A percentile compares a stretch with the other conserved stretches of the same genome.
phyloP scores from a whole-genome alignment of 495 filamentous ascomycete genomes.

The Ascodesmis nigricans region DNA sequence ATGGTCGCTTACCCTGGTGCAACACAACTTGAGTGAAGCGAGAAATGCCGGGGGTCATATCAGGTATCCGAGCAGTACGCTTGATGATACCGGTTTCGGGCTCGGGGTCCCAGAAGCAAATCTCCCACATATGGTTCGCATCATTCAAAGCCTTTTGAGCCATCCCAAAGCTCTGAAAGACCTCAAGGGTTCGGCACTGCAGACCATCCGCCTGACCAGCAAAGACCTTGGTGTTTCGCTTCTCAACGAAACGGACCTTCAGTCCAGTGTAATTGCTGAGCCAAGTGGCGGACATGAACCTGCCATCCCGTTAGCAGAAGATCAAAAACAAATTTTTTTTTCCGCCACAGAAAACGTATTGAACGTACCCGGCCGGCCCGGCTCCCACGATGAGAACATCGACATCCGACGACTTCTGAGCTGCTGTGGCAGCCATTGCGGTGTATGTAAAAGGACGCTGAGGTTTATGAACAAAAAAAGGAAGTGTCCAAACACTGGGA shows the following conservation, averaged over 20 bases:
- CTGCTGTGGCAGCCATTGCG: no score
- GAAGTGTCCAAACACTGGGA: no score
- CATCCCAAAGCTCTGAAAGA: slow-evolving; percentile 47
- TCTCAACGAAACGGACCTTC: slow-evolving; percentile 30
- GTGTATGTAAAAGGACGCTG: no score
- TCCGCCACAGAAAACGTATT: no score
- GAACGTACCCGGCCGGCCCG: slow-evolving; percentile 46
- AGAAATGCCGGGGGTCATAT: slow-evolving; percentile 12
- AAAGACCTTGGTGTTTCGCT: slow-evolving; percentile 41
- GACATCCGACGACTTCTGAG: slow-evolving; percentile 1
- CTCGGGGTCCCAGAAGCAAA: slow-evolving; percentile 51
- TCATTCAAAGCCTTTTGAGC: slow-evolving; percentile 37
- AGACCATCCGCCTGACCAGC: slow-evolving; percentile 62
- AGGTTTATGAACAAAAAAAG: no score
- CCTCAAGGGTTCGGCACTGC: slow-evolving; percentile 56
- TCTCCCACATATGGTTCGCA: slow-evolving; percentile 45
- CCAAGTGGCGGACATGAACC: slow-evolving; percentile 11
- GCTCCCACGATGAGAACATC: slow-evolving; percentile 48
- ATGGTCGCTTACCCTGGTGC: slow-evolving; percentile 25
- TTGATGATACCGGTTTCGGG: slow-evolving; percentile 29
- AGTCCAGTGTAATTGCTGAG: slow-evolving; percentile 32
- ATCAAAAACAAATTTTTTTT: no score
- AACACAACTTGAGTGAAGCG: slow-evolving; percentile 25
- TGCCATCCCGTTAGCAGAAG: slow-evolving; percentile 36
- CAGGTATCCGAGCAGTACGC: slow-evolving; percentile 31